Evolutionary conservation across 495 filamentous ascomycete species (phyloP).

Genomic region (Xanthoparmelia taractica): DNA sequence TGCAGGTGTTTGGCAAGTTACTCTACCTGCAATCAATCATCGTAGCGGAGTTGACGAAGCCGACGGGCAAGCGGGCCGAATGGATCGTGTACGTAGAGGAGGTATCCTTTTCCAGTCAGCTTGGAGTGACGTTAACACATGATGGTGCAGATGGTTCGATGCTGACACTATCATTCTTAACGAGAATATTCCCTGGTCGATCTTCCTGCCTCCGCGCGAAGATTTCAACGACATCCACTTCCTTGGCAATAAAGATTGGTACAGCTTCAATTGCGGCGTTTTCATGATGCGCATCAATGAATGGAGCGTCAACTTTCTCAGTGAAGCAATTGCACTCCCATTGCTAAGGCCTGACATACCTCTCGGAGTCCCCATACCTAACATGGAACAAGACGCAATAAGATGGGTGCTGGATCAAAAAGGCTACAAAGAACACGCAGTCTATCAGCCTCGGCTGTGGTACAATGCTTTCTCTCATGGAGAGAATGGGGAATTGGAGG

Average conservation of each 20-base stretch:
- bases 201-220: conserved; percentile 43
- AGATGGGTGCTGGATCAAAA: conserved; percentile 7
- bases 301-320: conserved; percentile 45
- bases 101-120: background rate
- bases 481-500: background rate
- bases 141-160: conserved; percentile 42
- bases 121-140: background rate
- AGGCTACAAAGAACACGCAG: conserved; percentile 9
- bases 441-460: conserved; percentile 17
- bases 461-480: conserved; percentile 4
- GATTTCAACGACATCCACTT: conserved; percentile 38
- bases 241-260: conserved; percentile 44
- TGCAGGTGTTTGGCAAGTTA: conserved; percentile 37
- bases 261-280: conserved; percentile 50
- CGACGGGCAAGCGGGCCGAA: conserved; percentile 31
- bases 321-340: conserved; percentile 38
- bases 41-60: conserved; percentile 37
- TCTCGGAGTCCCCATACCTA: background rate
- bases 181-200: conserved; percentile 36
- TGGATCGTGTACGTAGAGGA: conserved; percentile 37
- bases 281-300: conserved; percentile 42
- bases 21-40: conserved; percentile 37
- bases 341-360: conserved; percentile 35
- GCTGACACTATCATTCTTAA: conserved; percentile 32
- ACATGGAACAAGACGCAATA: conserved; percentile 15